Percentiles rank a stretch among this genome's conserved stretches.
phyloP scores from a whole-genome alignment of 2,329 filamentous ascomycete species.

The Fragosphaeria purpurea region DNA sequence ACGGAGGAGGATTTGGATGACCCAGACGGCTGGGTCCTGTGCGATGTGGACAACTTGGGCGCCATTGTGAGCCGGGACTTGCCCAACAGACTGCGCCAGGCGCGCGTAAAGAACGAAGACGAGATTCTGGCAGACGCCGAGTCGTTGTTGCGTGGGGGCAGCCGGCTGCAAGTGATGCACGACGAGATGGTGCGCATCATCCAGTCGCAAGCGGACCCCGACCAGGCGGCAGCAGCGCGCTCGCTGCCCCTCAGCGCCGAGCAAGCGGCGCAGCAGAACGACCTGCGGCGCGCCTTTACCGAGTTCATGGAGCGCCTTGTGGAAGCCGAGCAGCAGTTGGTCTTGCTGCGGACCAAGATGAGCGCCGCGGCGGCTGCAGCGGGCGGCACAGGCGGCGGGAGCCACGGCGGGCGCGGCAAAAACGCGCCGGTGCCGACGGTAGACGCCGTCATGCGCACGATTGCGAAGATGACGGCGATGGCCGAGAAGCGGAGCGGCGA shows the following conservation, averaged over 20 bases:
- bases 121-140: conserved; percentile 59
- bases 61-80: conserved; percentile 55
- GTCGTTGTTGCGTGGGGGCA: conserved; percentile 59
- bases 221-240: conserved; percentile 52
- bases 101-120: conserved; percentile 57
- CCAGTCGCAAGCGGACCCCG: conserved; percentile 56
- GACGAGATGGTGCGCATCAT: conserved; percentile 72
- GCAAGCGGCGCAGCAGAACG: conserved; percentile 72
- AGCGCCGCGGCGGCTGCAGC: conserved; percentile 43
- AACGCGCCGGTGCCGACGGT: conserved; percentile 60
- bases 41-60: conserved; percentile 62
- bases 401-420: conserved; percentile 32
- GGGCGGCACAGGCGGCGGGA: conserved; percentile 35
- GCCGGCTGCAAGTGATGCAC: conserved; percentile 63
- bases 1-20: conserved; percentile 59
- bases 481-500: conserved; percentile 85
- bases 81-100: conserved; percentile 52
- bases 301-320: conserved; percentile 63
- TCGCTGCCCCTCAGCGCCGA: conserved; percentile 73
- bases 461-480: conserved; percentile 85
- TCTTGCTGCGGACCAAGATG: conserved; percentile 69
- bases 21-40: conserved; percentile 61
- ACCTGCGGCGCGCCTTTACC: conserved; percentile 67
- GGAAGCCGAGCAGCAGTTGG: conserved; percentile 70
- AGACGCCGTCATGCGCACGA: conserved; percentile 84